Conservation (phyloP, 1,284 basidiomycete genomes). For the Tilletia walkeri region DNA sequence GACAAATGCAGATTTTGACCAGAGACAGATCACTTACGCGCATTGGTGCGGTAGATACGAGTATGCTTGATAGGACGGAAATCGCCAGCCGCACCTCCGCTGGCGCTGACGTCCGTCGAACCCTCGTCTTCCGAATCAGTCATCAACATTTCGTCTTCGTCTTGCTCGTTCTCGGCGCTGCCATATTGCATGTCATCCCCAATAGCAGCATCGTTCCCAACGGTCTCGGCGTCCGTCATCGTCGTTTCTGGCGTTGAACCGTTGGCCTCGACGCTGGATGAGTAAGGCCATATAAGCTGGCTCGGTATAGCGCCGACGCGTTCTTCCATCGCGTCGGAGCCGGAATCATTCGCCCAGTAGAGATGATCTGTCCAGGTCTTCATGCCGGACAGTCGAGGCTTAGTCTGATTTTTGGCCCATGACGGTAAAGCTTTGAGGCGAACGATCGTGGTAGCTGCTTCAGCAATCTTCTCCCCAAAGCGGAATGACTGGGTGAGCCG, state of each 20-base stretch:
- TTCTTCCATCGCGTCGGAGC: not conserved
- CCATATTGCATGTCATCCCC: too few relatives aligned
- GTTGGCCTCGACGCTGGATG: too few relatives aligned
- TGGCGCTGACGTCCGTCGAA: too few relatives aligned
- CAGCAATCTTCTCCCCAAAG: conserved; percentile 42
- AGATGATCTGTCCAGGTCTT: conserved; percentile 13
- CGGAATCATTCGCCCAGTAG: not conserved
- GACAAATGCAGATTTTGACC: too few relatives aligned
- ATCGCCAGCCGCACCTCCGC: too few relatives aligned
- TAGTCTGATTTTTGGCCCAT: conserved; percentile 30
- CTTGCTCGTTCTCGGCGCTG: too few relatives aligned
- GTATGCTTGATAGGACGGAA: conserved; percentile 26
- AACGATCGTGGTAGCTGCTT: conserved; percentile 39
- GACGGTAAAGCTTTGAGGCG: conserved; percentile 38
- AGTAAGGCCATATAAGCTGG: not conserved
- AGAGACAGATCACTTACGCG: conserved; percentile 31
- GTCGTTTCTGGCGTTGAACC: too few relatives aligned
- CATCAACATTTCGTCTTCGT: too few relatives aligned
- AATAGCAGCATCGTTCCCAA: too few relatives aligned
- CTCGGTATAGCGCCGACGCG: not conserved
- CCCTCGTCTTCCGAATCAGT: too few relatives aligned
- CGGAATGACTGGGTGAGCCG: conserved; percentile 48
- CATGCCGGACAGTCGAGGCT: conserved; percentile 31
- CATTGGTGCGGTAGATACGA: conserved; percentile 45
- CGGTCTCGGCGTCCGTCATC: too few relatives aligned